Percentiles rank a stretch among this genome's conserved stretches.
These are phyloP conservation scores for Moricandia arvensis DNA, from an alignment of 345 rosid genomes.

Conservation along the genomic window DNA sequence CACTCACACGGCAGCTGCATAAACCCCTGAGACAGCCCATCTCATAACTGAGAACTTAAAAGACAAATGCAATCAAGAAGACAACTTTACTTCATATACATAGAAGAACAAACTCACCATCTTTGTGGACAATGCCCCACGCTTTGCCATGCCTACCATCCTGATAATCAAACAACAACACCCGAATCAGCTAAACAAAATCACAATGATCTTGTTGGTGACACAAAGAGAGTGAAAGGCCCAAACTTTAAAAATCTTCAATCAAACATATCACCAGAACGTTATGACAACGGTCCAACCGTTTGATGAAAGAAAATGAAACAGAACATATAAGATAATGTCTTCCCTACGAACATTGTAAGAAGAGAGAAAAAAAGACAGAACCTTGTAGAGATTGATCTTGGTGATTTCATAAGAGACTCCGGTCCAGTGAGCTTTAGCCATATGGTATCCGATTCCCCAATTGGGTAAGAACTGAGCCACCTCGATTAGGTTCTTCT, in stretches of 20 bases:
- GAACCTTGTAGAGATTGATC: conserved; percentile 91
- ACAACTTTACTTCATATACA: too few relatives aligned
- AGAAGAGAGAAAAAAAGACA: not conserved
- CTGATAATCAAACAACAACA: conserved; percentile 38
- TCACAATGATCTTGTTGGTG: not conserved
- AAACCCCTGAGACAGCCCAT: too few relatives aligned
- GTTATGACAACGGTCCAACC: not conserved
- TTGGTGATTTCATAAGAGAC: conserved; percentile 90
- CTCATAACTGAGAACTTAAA: not conserved
- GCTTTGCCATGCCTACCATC: conserved; percentile 95
- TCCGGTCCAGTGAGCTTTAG: conserved; percentile 89
- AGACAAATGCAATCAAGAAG: not conserved
- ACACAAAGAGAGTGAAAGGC: too few relatives aligned
- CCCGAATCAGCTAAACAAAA: conserved; percentile 4
- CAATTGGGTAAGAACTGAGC: conserved; percentile 89
- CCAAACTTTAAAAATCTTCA: too few relatives aligned
- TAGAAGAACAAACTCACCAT: conserved; percentile 50
- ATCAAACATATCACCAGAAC: not conserved
- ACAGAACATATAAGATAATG: not conserved
- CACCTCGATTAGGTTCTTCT: conserved; percentile 93
- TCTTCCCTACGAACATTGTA: too few relatives aligned
- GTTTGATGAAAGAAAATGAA: not conserved
- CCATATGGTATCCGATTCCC: conserved; percentile 95
- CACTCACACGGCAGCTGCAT: conserved; percentile 15
- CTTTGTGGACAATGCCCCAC: conserved; percentile 87